Base-by-base conservation (phyloP, 306 rosid species). In the Abrus pulchellus region DNA sequence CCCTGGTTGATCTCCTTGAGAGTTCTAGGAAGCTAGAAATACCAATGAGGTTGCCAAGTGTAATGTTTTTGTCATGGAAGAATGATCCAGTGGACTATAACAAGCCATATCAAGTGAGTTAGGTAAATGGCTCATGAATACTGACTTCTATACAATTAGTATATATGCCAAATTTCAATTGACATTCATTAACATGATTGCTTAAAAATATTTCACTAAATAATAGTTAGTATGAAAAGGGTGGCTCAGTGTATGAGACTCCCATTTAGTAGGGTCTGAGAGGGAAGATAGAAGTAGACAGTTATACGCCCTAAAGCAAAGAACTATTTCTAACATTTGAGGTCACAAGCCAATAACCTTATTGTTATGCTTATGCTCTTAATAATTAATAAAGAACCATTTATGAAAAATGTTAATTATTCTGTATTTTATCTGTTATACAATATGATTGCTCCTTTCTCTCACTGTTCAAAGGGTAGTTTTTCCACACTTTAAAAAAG, bases 41-140 rank as follows among this genome's bases (percentile, higher is more conserved):
- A 12, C 94, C 93, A 65, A 90, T 86, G 75, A 93, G 90, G 83
- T 70, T 90, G 36, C 92, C 97, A 13, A 86, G 89, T 61, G 92
- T 87, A 44, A 88, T 89, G 89, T 89, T 89, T 45, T 80, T 92
- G 56, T 84, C 87, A 75, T 74, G 91, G 87, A 86, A 83, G 79
- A 88, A 86, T 13, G 98, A 88, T 64, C 84, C 91, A 12, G 88
- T 84, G 48, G 91, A 85, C 92, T 92, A 73, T 9, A 32, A 41
- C 47, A 64, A 82, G 12, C 57, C 65, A 80, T 29, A 38, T 3
- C 20, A 41, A 70, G 6, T 12, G 64, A 82, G 74, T 61, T 29
- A 38, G 75, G 61, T 8, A 64, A 75, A 49, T 64, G 27, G 66
- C 12, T 45, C 74, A 41, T 55, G 30, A 30, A 79, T 65, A 34